These are phyloP conservation scores for Tuber aestivum DNA, from an alignment of 495 filamentous ascomycete genomes.

Conservation along the genomic window DNA sequence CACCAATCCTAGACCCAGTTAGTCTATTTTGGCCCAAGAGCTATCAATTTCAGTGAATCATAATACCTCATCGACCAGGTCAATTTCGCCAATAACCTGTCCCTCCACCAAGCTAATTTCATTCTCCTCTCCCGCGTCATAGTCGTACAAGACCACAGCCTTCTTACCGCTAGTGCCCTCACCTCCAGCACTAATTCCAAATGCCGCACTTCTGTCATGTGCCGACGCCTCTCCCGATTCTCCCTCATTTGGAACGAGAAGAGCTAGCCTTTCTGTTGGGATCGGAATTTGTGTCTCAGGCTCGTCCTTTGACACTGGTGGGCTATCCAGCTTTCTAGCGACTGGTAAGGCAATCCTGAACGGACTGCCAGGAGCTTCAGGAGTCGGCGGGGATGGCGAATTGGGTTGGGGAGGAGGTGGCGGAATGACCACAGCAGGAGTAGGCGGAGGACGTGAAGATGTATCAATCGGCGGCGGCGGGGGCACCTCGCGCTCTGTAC, in stretches of 20 bases:
- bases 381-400: slow-evolving; percentile 58
- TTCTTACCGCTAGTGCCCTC: slow-evolving; percentile 51
- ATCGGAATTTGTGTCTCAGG: slow-evolving; percentile 46
- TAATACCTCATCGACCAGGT: slow-evolving; percentile 74
- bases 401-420: slow-evolving; percentile 57
- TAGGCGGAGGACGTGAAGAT: slow-evolving; percentile 53
- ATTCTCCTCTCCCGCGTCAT: slow-evolving; percentile 95
- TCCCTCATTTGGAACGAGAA: slow-evolving; percentile 56
- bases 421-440: slow-evolving; percentile 43
- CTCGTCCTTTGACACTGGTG: slow-evolving; percentile 50
- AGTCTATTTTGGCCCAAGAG: background rate
- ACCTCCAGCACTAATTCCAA: slow-evolving; percentile 53
- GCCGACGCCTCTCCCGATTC: slow-evolving; percentile 58
- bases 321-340: slow-evolving; percentile 51
- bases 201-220: slow-evolving; percentile 59
- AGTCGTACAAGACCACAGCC: slow-evolving; percentile 85
- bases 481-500: slow-evolving; percentile 48
- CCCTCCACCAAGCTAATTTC: slow-evolving; percentile 89
- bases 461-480: slow-evolving; percentile 59
- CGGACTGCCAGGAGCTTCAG: slow-evolving; percentile 49
- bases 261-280: slow-evolving; percentile 54
- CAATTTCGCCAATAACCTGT: slow-evolving; percentile 85
- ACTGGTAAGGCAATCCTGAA: slow-evolving; percentile 86
- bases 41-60: background rate
- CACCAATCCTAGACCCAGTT: slow-evolving; percentile 66